Base-by-base conservation (phyloP, 1,139 yeast species). In the Hansenula anomala region DNA sequence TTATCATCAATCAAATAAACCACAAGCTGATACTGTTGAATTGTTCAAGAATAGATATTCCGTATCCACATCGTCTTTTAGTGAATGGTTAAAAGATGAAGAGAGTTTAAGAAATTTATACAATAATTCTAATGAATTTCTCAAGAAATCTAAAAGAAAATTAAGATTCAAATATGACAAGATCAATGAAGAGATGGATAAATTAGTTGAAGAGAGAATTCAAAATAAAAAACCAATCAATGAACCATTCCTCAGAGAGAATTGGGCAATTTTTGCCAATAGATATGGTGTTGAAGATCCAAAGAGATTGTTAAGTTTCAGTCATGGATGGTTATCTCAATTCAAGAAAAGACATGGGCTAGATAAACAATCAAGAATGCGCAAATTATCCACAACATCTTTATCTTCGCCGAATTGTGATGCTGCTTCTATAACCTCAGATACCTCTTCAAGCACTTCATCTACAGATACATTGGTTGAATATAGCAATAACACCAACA, bases 301-400 rank as follows among this genome's bases (percentile, higher is more conserved):
- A 4, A 77, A 77, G 52, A 56, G 83, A 38, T 56, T 73, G 40
- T 69, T 65, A 30, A 66, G 71, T 16, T 77, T 75, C 49, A 71
- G 78, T 47, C 81, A 77, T 55, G 83, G 83, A 8, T 77, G 83
- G 83, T 58, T 77, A 33, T 64, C 74, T 18, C 80, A 74, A 49
- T 77, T 77, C 54, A 77, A 77, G 52, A 76, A 74, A 49, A 58
- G 82, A 39, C 80, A 75, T 48, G 80, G 80, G 0, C 58, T 77
- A 33, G 67, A 65, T 44, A 68, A 64, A 44, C 62, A 63, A 37
- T 52, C 67, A 39, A 61, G 63, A 66, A 63, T 24, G 36, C 6
- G 18, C 30, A 31, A 9, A 33, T 6, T 11, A 33, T 22, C 13
- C 9, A 9, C 28, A 13, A 26, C 4, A n/a, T n/a, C n/a, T n/a